Base-by-base conservation (phyloP, 2,329 filamentous ascomycete genomes). In the Plenodomus tracheiphilus region DNA sequence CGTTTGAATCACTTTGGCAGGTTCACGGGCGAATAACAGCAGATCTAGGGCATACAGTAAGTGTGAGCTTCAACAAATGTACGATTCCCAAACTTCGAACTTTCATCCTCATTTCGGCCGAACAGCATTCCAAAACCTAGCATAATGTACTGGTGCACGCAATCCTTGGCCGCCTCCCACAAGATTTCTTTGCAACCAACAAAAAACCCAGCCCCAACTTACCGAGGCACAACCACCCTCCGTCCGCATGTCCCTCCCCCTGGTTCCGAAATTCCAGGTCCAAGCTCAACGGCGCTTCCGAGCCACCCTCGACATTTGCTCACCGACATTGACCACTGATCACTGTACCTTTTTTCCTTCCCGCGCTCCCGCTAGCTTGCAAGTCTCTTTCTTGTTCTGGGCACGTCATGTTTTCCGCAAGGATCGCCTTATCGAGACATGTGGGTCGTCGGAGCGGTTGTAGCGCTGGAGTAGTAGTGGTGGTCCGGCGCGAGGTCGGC, bases 371-470 rank as follows among this genome's bases (percentile, higher is more conserved):
- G 28, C 28, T 32, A 32, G 28, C 28, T 32, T 15, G 28, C 7
- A 38, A n/a, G n/a, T n/a, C n/a, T n/a, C 53, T 41, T 56, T 49
- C 47, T 50, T 10, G 28, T 53, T 47, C 53, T 54, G 43, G 53
- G 47, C 45, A 36, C 43, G 42, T 41, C 50, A 62, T 64, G 58
- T 56, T 46, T 17, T 43, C 60, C 56, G 60, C 62, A 65, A 65
- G 60, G 49, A 52, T 58, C 47, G 46, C 62, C 58, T 41, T 55
- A 54, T 63, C 53, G 54, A 62, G 62, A 51, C 52, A 63, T 61
- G 62, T 63, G 60, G 62, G 62, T 50, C 59, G 49, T n/a, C n/a
- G n/a, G n/a, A n/a, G n/a, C 34, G 39, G 49, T 37, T n/a, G 43
- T 25, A 41, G 47, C 41, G 44, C 43, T 45, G 48, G 43, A 46